Evolutionary conservation across 2,329 filamentous ascomycete species (phyloP), one percentile per base, ranked within the genome.

Genomic region (Pyricularia sp.): DNA sequence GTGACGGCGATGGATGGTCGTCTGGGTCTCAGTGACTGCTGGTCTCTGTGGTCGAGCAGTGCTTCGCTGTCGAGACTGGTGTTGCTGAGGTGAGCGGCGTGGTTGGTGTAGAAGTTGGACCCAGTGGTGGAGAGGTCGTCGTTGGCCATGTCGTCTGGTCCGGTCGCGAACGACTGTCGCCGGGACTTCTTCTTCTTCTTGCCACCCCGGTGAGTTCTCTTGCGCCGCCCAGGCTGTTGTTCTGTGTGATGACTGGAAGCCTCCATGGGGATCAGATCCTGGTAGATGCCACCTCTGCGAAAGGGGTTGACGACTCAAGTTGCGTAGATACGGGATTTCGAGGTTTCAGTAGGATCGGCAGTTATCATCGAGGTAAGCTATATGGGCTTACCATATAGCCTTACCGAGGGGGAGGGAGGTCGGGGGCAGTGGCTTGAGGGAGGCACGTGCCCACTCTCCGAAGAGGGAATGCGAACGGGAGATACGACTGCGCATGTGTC

Each of bases 21-120:
- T 72, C 92, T 85, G 63, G 89, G 82, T 67, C 90, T 86, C 80
- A 92, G 84, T 71, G 80, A 79, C 65, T 83, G 85, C 72, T 90
- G 88, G 66, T 86, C 82, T 73, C 87, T 87, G 78, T 98, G 94
- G 79, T 98, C 94, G 23, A 98, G 82, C 73, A 98, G 81, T 9
- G 88, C 90, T 76, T 97, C 90, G 77, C 93, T 97, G 73, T 97
- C 94, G 71, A 98, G 82, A 78, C 94, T 98, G 0, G 92, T 93
- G 74, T 86, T 89, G 80, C 94, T 98, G 71, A 89, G 76, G 76
- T 91, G 92, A 64, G 81, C 79, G 9, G 82, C 76, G 67, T 81
- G 78, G 70, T 84, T 76, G 72, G 81, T 77, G 75, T 86, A 86
- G 76, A 87, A 84, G 70, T 81, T 76, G 69, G 78, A 69, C 65